Percentiles rank a stretch among this genome's conserved stretches.
phyloP scores from a whole-genome alignment of 257 asterid genomes.

The Solanum megistacrolobum region DNA sequence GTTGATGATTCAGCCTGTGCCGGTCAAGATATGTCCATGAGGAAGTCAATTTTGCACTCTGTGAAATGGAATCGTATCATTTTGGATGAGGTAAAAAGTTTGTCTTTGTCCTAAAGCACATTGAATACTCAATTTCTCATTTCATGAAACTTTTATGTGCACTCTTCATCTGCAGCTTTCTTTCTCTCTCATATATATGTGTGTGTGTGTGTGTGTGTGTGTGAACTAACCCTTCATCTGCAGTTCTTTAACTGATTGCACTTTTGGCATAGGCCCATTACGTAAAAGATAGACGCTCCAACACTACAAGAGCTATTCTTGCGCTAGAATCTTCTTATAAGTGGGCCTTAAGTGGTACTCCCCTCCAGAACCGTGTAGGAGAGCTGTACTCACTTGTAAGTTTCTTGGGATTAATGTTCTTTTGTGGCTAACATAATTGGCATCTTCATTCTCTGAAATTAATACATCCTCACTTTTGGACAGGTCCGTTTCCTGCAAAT shows the following conservation, averaged over 20 bases:
- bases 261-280: slow-evolving; percentile 62
- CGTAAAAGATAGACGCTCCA: slow-evolving; percentile 76
- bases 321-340: slow-evolving; percentile 65
- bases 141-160: not conserved
- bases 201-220: not conserved
- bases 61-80: slow-evolving; percentile 77
- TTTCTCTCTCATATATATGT: not conserved
- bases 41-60: slow-evolving; percentile 63
- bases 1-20: slow-evolving; percentile 16
- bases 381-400: slow-evolving; percentile 98
- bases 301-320: slow-evolving; percentile 80
- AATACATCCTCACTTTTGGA: slow-evolving; percentile 6
- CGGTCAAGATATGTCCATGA: slow-evolving; percentile 20
- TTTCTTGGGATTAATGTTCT: not conserved
- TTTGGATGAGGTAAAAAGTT: slow-evolving; percentile 62
- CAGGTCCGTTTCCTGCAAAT: slow-evolving; percentile 93
- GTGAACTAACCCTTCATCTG: not conserved
- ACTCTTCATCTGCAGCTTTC: not conserved
- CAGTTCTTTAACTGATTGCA: not conserved
- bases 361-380: slow-evolving; percentile 96
- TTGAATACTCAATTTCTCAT: not conserved
- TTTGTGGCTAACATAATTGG: not conserved
- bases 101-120: not conserved
- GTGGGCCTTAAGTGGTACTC: slow-evolving; percentile 99
- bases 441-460: not conserved